Percentiles rank a stretch among this genome's conserved stretches.
Conservation (phyloP, 371 early-diverging fungal species). For the Apophysomyces variabilis region DNA sequence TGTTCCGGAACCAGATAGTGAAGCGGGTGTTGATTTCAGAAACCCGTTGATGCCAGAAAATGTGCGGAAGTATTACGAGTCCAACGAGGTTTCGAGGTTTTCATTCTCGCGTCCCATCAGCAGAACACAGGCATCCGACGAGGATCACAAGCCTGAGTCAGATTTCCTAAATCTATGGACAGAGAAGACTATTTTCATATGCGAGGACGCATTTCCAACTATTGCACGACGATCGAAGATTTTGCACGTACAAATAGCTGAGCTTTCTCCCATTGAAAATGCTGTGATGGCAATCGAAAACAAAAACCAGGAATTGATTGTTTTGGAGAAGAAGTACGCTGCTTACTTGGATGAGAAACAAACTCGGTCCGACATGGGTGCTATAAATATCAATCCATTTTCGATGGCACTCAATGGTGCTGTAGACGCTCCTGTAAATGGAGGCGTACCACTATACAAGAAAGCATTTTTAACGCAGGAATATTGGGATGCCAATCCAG, state of each 20-base stretch:
- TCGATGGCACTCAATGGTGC: slow-evolving; percentile 85
- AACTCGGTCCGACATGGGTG: slow-evolving; percentile 15
- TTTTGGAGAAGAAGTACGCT: slow-evolving; percentile 61
- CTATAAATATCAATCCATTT: slow-evolving; percentile 71
- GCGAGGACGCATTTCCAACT: slow-evolving; percentile 75
- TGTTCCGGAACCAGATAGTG: slow-evolving; percentile 59
- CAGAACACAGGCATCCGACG: slow-evolving; percentile 14
- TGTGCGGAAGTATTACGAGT: slow-evolving; percentile 63
- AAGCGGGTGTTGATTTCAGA: slow-evolving; percentile 26
- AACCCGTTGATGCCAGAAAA: slow-evolving; percentile 50
- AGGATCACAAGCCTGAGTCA: slow-evolving; percentile 43
- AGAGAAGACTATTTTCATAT: slow-evolving; percentile 69
- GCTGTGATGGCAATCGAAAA: slow-evolving; percentile 74
- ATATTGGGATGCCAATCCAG: slow-evolving; percentile 49
- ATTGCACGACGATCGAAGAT: slow-evolving; percentile 67
- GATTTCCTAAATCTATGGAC: slow-evolving; percentile 83
- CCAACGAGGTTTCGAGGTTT: slow-evolving; percentile 70
- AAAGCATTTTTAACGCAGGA: slow-evolving; percentile 67
- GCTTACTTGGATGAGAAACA: slow-evolving; percentile 21
- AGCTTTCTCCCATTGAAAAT: slow-evolving; percentile 81
- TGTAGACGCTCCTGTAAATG: slow-evolving; percentile 88
- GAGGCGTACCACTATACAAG: slow-evolving; percentile 79
- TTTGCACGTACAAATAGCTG: slow-evolving; percentile 44
- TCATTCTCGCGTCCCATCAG: slow-evolving; percentile 65
- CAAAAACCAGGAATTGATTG: slow-evolving; percentile 69